Percentiles rank a stretch among this genome's conserved stretches.
phyloP scores from a whole-genome alignment of 2,329 filamentous ascomycete genomes.

The Fusarium pseudograminearum region DNA sequence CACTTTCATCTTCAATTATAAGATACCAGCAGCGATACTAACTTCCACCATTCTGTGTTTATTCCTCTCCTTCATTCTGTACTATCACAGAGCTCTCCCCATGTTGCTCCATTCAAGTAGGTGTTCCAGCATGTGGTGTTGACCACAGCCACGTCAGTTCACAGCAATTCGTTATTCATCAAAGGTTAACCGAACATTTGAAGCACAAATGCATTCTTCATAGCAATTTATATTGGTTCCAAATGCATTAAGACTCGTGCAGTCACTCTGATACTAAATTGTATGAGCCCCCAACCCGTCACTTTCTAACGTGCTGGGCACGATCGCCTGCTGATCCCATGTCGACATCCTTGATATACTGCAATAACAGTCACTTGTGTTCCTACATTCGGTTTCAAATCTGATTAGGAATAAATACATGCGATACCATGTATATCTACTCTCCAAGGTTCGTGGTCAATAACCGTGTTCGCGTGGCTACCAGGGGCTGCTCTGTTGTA shows the following conservation, averaged over 20 bases:
- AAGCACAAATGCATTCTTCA: too few relatives aligned
- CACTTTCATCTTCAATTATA: background rate
- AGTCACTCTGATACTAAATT: background rate
- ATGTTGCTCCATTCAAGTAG: background rate
- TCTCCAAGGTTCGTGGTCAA: background rate
- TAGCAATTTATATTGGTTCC: too few relatives aligned
- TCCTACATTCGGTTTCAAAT: background rate
- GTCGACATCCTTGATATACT: background rate
- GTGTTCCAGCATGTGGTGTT: background rate
- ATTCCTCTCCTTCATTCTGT: background rate
- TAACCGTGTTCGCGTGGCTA: background rate
- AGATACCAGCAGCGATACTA: background rate
- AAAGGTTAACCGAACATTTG: background rate
- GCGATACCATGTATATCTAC: background rate
- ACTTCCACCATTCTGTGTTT: too few relatives aligned
- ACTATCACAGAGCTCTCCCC: background rate
- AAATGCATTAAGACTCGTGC: background rate
- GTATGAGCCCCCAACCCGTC: background rate
- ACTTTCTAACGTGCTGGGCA: background rate
- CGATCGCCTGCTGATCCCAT: background rate
- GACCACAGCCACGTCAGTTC: background rate
- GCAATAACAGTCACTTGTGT: background rate
- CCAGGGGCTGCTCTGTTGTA: background rate
- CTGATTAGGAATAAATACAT: background rate
- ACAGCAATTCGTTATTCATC: background rate